Base-by-base conservation (phyloP, 2,329 filamentous ascomycete genomes). In the Monosporascus sp. region DNA sequence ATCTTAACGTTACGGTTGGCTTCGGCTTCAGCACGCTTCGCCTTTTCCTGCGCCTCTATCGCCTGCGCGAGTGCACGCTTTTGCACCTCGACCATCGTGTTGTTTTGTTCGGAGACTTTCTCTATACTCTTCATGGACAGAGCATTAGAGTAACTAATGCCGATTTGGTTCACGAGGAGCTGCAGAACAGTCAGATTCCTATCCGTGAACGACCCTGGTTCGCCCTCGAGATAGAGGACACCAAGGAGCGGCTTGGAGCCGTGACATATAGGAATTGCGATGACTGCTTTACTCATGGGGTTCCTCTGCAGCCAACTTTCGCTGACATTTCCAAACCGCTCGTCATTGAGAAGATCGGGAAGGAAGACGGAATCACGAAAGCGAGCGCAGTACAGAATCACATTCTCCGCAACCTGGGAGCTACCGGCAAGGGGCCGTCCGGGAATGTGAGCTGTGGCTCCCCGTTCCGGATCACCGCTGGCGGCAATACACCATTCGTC, bases 1-100 rank as follows among this genome's bases (percentile, higher is more conserved):
- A 92, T 78, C 69, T 89, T 87, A 66, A 92, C 88, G 66, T 90
- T 90, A 55, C 85, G 82, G 64, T 89, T 84, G 7, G 89, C 89
- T 64, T 90, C 83, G 0, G 86, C 83, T 66, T 92, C 88, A 1
- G 89, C 89, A 50, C 81, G 74, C 67, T 90, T 90, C 9, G 89
- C 88, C 67, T 91, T 90, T 55, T 80, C 80, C 68, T 92, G 88
- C 0, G 88, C 85, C 55, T 85, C 82, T 52, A 85, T 78, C 14
- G 89, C 88, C 64, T 90, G 85, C 3, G 79, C 80, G 9, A 92
- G 76, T 2, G 89, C 86, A 27, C 82, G 80, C 69, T 88, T 90
- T 66, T 93, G 89, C 55, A 90, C 79, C 52, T 83, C 80, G 9
- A 92, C 82, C 87, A 92, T 92, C 1, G 85, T 84, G 27, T 84